Base-by-base conservation (phyloP, 345 rosid genomes). In the Citropsis articulata region DNA sequence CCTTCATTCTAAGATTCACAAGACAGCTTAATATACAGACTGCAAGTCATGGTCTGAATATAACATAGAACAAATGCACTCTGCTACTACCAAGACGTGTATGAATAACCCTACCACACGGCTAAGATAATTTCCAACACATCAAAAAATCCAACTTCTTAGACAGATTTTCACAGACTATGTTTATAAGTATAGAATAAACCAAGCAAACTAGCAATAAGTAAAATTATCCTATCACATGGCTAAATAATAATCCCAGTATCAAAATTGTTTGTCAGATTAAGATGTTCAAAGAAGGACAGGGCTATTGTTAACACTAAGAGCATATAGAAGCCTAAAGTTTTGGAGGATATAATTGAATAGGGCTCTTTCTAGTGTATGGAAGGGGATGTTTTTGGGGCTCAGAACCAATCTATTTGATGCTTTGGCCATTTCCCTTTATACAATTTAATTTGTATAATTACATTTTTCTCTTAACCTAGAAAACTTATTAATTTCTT, bases 1-100 rank as follows among this genome's bases (percentile, higher is more conserved):
- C 86, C 86, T 84, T 96, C 99, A 81, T 93, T 86, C 99, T 95
- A 69, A 78, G 22, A 60, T 66, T 28, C 35, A 18, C 64, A 19
- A 66, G 57, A 63, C n/a, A 27, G 62, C 66, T 50, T 10, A 31
- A 28, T 48, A 56, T 13, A 71, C 73, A 35, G 79, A 21, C 9
- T 25, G 59, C 59, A 5, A 5, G 30, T 38, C 56, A 24, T 45
- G 56, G 59, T 27, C 59, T 48, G 8, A 8, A 27, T 7, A 70
- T 35, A 8, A 70, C 50, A 45, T 25, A 50, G 14, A 69, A 48
- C 8, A 69, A 4, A 45, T 27, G 60, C 73, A 69, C 38, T 4
- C 6, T 16, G 38, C 40, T 30, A 64, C 38, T 30, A 28, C n/a
- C 35, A 48, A 45, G 36, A 2, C 28, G 68, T 31, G 50, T 18